These are phyloP conservation scores for Elaeis guineensis DNA, from an alignment of 176 grass and related monocot species.

Conservation along the genomic window DNA sequence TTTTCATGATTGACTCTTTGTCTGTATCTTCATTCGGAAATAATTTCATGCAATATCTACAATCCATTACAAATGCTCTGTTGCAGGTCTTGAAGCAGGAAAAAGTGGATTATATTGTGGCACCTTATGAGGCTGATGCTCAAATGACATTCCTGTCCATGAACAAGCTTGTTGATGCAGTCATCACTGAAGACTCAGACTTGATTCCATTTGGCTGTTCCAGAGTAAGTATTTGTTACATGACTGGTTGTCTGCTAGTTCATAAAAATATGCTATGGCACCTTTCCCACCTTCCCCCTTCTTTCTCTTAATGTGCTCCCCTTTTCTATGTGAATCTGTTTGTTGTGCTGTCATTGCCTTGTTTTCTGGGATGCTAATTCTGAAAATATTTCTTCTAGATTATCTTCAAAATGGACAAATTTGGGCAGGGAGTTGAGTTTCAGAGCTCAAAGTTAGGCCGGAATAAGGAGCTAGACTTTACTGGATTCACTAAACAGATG, in stretches of 20 bases:
- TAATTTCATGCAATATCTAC: no score
- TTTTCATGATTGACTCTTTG: no score
- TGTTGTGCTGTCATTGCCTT: slow-evolving; percentile 1
- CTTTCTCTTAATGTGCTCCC: no score
- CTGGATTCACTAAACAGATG: slow-evolving; percentile 85
- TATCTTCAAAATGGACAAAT: slow-evolving; percentile 99
- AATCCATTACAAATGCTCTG: background rate
- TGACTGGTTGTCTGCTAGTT: background rate
- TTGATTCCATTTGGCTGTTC: slow-evolving; percentile 97
- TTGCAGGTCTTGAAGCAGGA: slow-evolving; percentile 80
- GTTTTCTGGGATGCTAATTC: slow-evolving; percentile 6
- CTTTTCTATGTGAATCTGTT: background rate
- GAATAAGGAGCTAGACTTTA: slow-evolving; percentile 78
- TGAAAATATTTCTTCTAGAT: slow-evolving; percentile 43
- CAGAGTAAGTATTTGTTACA: slow-evolving; percentile 50
- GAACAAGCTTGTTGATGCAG: slow-evolving; percentile 92
- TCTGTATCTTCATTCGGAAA: no score
- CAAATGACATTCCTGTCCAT: slow-evolving; percentile 94
- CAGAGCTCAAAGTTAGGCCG: slow-evolving; percentile 45
- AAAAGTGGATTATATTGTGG: slow-evolving; percentile 90
- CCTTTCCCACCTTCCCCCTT: no score
- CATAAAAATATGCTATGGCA: no score
- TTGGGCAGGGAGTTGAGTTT: slow-evolving; percentile 88
- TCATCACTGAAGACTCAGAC: slow-evolving; percentile 93
- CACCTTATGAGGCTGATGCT: slow-evolving; percentile 97